These are phyloP conservation scores for Hysterangium stoloniferum DNA, from an alignment of 768 basidiomycete species.

Conservation along the genomic window DNA sequence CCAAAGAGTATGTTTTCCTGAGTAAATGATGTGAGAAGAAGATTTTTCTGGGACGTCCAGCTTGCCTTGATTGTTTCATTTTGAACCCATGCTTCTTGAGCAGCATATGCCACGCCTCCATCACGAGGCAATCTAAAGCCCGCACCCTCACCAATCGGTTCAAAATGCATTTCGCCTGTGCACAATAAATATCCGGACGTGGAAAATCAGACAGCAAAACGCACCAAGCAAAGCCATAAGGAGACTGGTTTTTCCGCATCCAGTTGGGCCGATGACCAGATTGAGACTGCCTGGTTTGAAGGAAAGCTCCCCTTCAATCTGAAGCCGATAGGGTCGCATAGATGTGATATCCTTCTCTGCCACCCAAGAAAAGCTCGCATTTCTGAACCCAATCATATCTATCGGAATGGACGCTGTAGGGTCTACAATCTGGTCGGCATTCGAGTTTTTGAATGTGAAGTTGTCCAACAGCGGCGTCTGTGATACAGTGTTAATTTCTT, in stretches of 20 bases:
- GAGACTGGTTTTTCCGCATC: conserved; percentile 36
- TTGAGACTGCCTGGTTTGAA: conserved; percentile 39
- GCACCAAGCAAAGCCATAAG: conserved; percentile 52
- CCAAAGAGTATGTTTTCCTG: conserved; percentile 47
- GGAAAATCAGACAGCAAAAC: not conserved
- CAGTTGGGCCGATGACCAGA: conserved; percentile 13
- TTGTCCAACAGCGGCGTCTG: conserved; percentile 1
- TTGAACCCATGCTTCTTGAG: conserved; percentile 80
- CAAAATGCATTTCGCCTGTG: conserved; percentile 56
- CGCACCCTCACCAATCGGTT: conserved; percentile 41
- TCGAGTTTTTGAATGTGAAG: conserved; percentile 28
- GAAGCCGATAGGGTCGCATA: conserved; percentile 37
- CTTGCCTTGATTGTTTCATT: conserved; percentile 66
- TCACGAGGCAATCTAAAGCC: conserved; percentile 64
- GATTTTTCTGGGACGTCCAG: conserved; percentile 6
- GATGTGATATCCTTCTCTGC: conserved; percentile 24
- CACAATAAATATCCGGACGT: not conserved
- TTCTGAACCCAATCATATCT: conserved; percentile 40
- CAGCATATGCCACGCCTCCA: conserved; percentile 68
- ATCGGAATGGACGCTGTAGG: conserved; percentile 10
- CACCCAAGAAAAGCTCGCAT: conserved; percentile 53
- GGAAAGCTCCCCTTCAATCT: conserved; percentile 42
- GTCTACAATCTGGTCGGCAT: conserved; percentile 12
- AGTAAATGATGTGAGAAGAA: conserved; percentile 28
- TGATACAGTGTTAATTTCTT: not conserved